These are phyloP conservation scores for Phytophthora idaei DNA, from an alignment of 352 stramenopile species.

Conservation along the genomic window DNA sequence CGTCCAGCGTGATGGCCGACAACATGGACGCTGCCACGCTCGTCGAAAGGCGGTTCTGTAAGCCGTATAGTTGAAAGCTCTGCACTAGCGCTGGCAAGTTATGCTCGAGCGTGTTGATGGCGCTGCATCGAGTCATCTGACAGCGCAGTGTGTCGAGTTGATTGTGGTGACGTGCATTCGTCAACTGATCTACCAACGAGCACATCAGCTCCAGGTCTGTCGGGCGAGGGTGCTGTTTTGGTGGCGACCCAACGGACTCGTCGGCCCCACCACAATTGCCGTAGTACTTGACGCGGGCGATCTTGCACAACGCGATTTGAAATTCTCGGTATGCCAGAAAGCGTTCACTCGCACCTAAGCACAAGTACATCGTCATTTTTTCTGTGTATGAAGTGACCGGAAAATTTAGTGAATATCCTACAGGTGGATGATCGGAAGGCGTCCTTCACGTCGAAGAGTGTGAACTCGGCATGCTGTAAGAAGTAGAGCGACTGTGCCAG, in stretches of 20 bases:
- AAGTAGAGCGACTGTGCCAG: slow-evolving; percentile 63
- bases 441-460: slow-evolving; percentile 67
- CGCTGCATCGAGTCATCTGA: slow-evolving; percentile 53
- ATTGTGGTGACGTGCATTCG: neutral
- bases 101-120: slow-evolving; percentile 54
- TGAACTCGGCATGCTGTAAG: slow-evolving; percentile 65
- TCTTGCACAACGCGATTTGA: slow-evolving; percentile 57
- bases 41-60: slow-evolving; percentile 25
- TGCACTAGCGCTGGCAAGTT: slow-evolving; percentile 52
- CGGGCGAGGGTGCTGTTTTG: slow-evolving; percentile 11
- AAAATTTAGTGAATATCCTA: neutral
- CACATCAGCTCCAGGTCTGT: slow-evolving; percentile 37
- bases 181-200: slow-evolving; percentile 45
- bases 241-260: neutral
- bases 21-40: slow-evolving; percentile 9
- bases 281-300: slow-evolving; percentile 37
- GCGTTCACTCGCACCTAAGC: slow-evolving; percentile 44
- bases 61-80: slow-evolving; percentile 68
- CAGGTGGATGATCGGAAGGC: slow-evolving; percentile 64
- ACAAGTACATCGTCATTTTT: slow-evolving; percentile 1
- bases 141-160: slow-evolving; percentile 51
- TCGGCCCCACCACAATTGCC: slow-evolving; percentile 10
- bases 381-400: too few species aligned
- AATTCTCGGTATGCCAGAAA: slow-evolving; percentile 66
- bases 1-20: slow-evolving; percentile 60